Evolutionary conservation across 495 filamentous ascomycete species (phyloP).

Genomic region (Cairneyella variabilis): DNA sequence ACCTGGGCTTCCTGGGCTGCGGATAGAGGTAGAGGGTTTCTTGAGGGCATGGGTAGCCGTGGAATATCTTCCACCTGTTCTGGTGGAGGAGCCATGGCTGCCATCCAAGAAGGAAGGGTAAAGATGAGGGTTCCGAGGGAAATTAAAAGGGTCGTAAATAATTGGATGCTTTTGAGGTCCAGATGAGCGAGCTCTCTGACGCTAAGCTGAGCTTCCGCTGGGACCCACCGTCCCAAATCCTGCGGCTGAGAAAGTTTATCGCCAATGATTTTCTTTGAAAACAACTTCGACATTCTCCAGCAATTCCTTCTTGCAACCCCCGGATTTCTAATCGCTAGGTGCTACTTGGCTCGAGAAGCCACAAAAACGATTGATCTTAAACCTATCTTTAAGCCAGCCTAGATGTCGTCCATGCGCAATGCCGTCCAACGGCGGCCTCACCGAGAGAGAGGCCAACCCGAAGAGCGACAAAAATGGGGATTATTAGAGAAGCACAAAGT

Average conservation of each 20-base stretch:
- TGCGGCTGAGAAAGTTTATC: slow-evolving; percentile 1
- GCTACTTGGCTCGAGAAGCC: too few species aligned
- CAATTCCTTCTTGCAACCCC: too few species aligned
- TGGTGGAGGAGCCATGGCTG: slow-evolving; percentile 23
- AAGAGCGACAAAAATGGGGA: slow-evolving; percentile 77
- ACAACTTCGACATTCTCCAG: not conserved
- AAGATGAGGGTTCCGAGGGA: too few species aligned
- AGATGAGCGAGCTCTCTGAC: not conserved
- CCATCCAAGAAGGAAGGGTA: slow-evolving; percentile 9
- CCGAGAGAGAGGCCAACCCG: slow-evolving; percentile 81
- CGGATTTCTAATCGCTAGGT: too few species aligned
- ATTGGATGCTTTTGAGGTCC: slow-evolving; percentile 8
- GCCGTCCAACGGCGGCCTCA: slow-evolving; percentile 70
- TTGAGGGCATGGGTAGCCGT: slow-evolving; percentile 53
- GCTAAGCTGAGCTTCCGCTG: not conserved
- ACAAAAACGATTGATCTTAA: too few species aligned
- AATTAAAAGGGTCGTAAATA: not conserved
- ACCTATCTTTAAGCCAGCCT: too few species aligned
- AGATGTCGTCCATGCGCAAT: slow-evolving; percentile 81
- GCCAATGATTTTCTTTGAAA: not conserved
- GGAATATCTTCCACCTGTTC: slow-evolving; percentile 19
- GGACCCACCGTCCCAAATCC: not conserved
- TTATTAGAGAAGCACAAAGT: slow-evolving; percentile 88
- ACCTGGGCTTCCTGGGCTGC: slow-evolving; percentile 89
- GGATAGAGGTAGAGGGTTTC: slow-evolving; percentile 89